Percentiles rank a stretch among this genome's conserved stretches.
Conservation (phyloP, 139 green algal genomes). For the Chlorella sp. region DNA sequence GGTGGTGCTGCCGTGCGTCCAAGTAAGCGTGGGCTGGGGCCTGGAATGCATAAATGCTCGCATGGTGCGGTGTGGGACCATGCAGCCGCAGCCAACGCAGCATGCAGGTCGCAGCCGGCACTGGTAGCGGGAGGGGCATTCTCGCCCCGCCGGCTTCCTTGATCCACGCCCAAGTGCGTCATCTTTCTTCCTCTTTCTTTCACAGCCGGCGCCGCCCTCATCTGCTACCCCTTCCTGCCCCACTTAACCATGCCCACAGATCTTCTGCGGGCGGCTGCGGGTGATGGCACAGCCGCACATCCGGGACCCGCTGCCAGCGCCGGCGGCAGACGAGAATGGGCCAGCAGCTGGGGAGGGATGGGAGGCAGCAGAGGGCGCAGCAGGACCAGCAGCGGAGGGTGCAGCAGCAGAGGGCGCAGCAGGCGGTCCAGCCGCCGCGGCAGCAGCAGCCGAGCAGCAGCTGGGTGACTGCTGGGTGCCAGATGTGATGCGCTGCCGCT, state of each 20-base stretch:
- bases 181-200: no score
- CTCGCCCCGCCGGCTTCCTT: no score
- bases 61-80: no score
- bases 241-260: slow-evolving; percentile 46
- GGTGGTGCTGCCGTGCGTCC: slow-evolving; percentile 81
- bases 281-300: slow-evolving; percentile 69
- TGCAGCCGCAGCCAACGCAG: no score
- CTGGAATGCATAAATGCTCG: no score
- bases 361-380: neutral
- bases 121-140: no score
- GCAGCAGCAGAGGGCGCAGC: neutral
- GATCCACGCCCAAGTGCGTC: no score
- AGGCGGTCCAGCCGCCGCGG: slow-evolving; percentile 4
- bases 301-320: slow-evolving; percentile 39
- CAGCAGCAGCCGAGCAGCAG: slow-evolving; percentile 16
- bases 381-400: neutral
- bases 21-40: slow-evolving; percentile 55
- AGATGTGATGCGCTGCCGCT: slow-evolving; percentile 75
- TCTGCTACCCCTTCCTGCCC: neutral
- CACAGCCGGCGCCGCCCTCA: no score
- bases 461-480: slow-evolving; percentile 52
- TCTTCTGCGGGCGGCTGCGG: slow-evolving; percentile 75
- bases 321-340: no score
- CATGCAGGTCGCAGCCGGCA: no score
- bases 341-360: neutral